Evolutionary conservation across 257 asterid genomes (phyloP), one percentile per base, ranked within the genome.

Genomic region (Solanum neorickii): DNA sequence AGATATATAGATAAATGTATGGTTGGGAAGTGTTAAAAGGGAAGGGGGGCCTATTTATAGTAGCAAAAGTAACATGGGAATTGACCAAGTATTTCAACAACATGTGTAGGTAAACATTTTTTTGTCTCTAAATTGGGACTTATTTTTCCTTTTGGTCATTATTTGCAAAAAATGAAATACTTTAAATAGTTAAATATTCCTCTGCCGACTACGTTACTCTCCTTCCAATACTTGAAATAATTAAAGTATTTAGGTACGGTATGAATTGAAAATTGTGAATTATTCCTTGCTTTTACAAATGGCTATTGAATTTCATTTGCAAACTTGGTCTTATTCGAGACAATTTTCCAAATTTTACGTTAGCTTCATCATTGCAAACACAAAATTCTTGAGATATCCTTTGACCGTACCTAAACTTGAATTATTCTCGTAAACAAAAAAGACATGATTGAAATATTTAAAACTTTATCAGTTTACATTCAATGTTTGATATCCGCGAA

Each of bases 141-240:
- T 10, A 68, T 52, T 42, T 56, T 86, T 21, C 35, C 62, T 18
- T 69, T 16, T 37, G 80, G 84, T 47, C 52, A 25, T 37, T 59
- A 75, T 75, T 75, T 75, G 37, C 60, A 42, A 42, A 77, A 77
- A 77, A 2, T 42, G 12, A 66, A 74, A 7, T 31, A 70, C 52
- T 16, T 88, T 87, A 86, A 83, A 83, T 74, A 41, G 86, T 88
- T 76, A 20, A n/a, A 69, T 14, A 70, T 47, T 39, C 84, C 84
- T 90, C 91, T 91, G 93, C 95, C 93, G 94, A 93, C 94, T 93
- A 92, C 93, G 93, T 82, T 86, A 86, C 91, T 52, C 83, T 70
- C 59, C 87, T 74, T 87, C 88, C 88, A 89, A 88, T 77, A 72
- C 90, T 91, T 88, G 92, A 65, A 56, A 25, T n/a, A 65, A 65